Conservation (phyloP, 1,139 yeast species). For the Geotrichum reessii region DNA sequence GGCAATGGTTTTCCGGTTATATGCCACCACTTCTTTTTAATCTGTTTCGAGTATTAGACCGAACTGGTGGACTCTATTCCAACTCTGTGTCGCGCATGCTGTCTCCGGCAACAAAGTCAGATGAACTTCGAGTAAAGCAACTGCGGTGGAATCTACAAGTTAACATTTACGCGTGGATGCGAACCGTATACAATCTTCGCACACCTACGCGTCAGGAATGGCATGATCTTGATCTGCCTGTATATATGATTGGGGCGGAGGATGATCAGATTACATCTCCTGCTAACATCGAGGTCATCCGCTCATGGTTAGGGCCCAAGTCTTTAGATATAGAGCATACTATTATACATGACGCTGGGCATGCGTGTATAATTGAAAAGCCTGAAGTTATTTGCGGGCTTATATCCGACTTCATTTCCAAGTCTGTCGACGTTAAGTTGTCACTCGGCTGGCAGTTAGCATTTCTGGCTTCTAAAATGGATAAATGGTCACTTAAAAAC, state of each 20-base stretch:
- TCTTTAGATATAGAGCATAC: constrained; percentile 27
- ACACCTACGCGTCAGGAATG: constrained; percentile 45
- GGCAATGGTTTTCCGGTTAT: constrained; percentile 29
- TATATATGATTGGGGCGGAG: constrained; percentile 53
- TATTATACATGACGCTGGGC: constrained; percentile 54
- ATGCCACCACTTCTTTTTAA: constrained; percentile 50
- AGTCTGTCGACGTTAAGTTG: constrained; percentile 41
- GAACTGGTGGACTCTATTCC: constrained; percentile 58
- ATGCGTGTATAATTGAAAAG: constrained; percentile 56
- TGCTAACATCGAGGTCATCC: constrained; percentile 30
- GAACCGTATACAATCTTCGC: constrained; percentile 48
- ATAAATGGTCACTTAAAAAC: constrained; percentile 75
- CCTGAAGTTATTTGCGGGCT: constrained; percentile 64
- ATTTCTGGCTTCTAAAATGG: constrained; percentile 47
- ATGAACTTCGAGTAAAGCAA: constrained; percentile 51
- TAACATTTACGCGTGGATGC: constrained; percentile 49
- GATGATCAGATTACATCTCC: constrained; percentile 54
- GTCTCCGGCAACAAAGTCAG: constrained; percentile 30
- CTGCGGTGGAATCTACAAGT: constrained; percentile 69
- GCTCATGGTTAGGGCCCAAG: constrained; percentile 25
- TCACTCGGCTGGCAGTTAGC: constrained; percentile 62
- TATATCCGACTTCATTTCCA: constrained; percentile 52
- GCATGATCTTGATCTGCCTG: constrained; percentile 31
- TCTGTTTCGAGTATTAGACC: constrained; percentile 52
- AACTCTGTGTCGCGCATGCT: constrained; percentile 53